A percentile compares a stretch with the other conserved stretches of the same genome.
These are phyloP conservation scores for Saccharomycopsis babjevae DNA, from an alignment of 805 yeast species.

Conservation along the genomic window DNA sequence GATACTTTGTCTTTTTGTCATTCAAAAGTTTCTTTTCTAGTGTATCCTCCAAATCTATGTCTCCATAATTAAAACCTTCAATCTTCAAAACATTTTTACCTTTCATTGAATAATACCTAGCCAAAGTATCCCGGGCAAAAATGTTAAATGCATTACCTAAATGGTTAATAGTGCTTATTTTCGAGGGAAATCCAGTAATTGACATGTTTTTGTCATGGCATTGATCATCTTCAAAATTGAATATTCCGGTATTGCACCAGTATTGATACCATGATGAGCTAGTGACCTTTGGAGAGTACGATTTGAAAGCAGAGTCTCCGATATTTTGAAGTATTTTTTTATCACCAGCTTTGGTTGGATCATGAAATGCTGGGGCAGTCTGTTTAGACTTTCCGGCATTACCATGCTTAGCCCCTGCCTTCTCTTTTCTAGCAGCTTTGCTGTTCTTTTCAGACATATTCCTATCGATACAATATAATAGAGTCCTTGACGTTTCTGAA, in stretches of 20 bases:
- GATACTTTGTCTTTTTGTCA: constrained; percentile 37
- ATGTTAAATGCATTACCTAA: constrained; percentile 98
- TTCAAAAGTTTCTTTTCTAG: constrained; percentile 95
- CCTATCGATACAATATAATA: neutral
- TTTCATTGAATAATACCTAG: constrained; percentile 91
- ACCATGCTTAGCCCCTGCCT: neutral
- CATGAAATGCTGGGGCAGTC: neutral
- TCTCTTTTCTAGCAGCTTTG: neutral
- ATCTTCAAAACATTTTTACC: constrained; percentile 85
- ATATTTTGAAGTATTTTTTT: constrained; percentile 77
- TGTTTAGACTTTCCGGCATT: neutral
- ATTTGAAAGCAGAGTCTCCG: constrained; percentile 89
- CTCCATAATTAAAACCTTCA: constrained; percentile 98
- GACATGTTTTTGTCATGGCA: constrained; percentile 70
- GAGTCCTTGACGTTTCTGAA: neutral
- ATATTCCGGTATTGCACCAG: constrained; percentile 86
- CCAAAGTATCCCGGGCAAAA: constrained; percentile 84
- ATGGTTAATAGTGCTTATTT: constrained; percentile 95
- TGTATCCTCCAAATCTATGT: constrained; percentile 95
- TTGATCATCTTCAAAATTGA: constrained; percentile 85
- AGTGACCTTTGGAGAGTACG: constrained; percentile 82
- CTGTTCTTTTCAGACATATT: neutral
- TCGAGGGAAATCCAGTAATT: constrained; percentile 97
- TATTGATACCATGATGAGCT: constrained; percentile 96
- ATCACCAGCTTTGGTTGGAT: constrained; percentile 54